Base-by-base conservation (phyloP, 768 basidiomycete genomes). In the Boletus subparvulus region DNA sequence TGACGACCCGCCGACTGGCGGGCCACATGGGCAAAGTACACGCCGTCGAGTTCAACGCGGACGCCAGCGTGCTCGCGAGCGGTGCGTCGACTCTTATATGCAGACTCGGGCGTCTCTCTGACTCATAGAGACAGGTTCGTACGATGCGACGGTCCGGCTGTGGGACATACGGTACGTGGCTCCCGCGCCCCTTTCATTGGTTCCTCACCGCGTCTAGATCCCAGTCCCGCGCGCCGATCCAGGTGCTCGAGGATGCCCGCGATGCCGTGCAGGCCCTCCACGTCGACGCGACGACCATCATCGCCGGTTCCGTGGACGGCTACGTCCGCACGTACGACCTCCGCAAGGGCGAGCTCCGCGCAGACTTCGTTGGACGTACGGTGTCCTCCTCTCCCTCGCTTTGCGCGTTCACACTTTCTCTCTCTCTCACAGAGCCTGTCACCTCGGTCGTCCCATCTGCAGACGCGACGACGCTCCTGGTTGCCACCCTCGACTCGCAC, bases 21-120 rank as follows among this genome's bases (percentile, higher is more conserved):
- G 97, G 94, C 0, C 97, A 99, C 71, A 83, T 92, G 79, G 84
- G 92, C 17, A 94, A 93, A 69, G 89, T 98, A 47, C 87, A 94
- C 73, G 80, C 82, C 7, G 94, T 98, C 7, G 92, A 91, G 57
- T 93, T 98, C 76, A 94, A 94, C 64, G 78, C 83, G 47, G 92
- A 96, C 65, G 87, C 93, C 3, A 87, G 83, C 61, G 88, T 97
- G 9, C 75, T 96, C 17, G 93, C 92, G 1, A 94, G 89, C 62
- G 96, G 95, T 94, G 64, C 45, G 65, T 41, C 19, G 60, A 24
- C 14, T 13, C 11, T 16, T 37, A 6, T 30, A 21, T 37, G 26
- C n/a, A 7, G 1, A 8, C 14, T 3, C 16, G 14, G 35, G 17
- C 41, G 16, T 13, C 39, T 21, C 21, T 24, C 55, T 50, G 26